Percentiles rank a stretch among this genome's conserved stretches.
phyloP scores from a whole-genome alignment of 2,329 filamentous ascomycete species.

The Diplodia scrobiculata region DNA sequence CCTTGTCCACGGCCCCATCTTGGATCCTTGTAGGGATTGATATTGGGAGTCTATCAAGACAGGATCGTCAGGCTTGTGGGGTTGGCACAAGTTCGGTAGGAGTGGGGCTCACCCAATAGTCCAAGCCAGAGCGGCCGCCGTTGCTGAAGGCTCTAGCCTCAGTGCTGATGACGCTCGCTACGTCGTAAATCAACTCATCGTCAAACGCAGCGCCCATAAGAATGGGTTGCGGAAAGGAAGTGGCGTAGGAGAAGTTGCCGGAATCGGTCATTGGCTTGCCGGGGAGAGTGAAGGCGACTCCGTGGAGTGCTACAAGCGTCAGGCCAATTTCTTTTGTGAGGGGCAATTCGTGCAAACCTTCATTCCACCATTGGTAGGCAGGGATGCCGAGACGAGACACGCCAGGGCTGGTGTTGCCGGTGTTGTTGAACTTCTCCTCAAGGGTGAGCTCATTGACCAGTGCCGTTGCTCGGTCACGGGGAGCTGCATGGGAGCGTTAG shows the following conservation, averaged over 20 bases:
- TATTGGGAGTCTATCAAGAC: conserved; percentile 59
- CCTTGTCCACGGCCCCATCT: conserved; percentile 62
- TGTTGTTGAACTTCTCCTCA: conserved; percentile 56
- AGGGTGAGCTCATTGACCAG: conserved; percentile 56
- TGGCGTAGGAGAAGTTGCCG: conserved; percentile 61
- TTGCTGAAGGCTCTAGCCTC: conserved; percentile 69
- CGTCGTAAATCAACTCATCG: conserved; percentile 60
- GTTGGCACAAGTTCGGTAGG: accelerated
- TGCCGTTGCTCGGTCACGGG: conserved; percentile 49
- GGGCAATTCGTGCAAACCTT: conserved; percentile 40
- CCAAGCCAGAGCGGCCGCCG: conserved; percentile 53
- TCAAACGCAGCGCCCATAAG: conserved; percentile 65
- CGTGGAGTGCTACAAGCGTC: conserved; percentile 36
- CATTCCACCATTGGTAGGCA: conserved; percentile 63
- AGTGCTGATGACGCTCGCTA: conserved; percentile 59
- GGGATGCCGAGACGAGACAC: conserved; percentile 60
- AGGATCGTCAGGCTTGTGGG: not conserved
- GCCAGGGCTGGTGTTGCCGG: conserved; percentile 53
- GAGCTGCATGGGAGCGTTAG: conserved; percentile 26
- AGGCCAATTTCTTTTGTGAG: not conserved
- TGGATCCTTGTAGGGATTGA: conserved; percentile 66
- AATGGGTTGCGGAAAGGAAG: conserved; percentile 67
- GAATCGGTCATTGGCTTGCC: conserved; percentile 57
- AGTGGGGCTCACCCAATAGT: conserved; percentile 53
- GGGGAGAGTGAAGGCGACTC: conserved; percentile 55